Conservation (phyloP, 2,329 filamentous ascomycete genomes). For the Dactylellina sp. region DNA sequence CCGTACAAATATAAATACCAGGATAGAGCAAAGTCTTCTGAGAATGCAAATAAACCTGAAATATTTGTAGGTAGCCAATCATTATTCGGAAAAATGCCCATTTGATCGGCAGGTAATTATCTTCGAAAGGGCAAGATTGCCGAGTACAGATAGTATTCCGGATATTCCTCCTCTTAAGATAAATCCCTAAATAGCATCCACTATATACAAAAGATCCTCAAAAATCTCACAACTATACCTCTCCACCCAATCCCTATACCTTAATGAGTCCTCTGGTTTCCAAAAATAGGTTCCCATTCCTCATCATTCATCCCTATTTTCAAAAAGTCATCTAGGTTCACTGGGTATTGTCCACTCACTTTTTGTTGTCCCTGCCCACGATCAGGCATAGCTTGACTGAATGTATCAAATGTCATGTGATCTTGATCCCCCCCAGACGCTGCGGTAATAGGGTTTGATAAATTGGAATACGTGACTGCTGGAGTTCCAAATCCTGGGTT, state of each 20-base stretch:
- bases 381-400: constrained; percentile 24
- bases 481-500: constrained; percentile 31
- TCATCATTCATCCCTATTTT: constrained; percentile 55
- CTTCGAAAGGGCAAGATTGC: no score
- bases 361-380: constrained; percentile 43
- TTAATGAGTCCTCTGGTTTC: constrained; percentile 30
- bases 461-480: constrained; percentile 31
- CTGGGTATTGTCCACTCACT: constrained; percentile 28
- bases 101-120: no score
- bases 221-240: not conserved
- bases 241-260: not conserved
- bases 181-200: not conserved
- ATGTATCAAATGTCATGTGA: constrained; percentile 32
- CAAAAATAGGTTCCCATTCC: constrained; percentile 55
- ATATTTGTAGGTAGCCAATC: no score
- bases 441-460: constrained; percentile 25
- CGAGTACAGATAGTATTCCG: no score
- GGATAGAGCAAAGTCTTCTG: no score
- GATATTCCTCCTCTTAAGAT: no score
- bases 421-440: constrained; percentile 22
- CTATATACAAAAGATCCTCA: not conserved
- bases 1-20: no score
- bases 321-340: constrained; percentile 45
- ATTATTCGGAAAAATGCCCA: no score
- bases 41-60: no score